Evolutionary conservation across 2,329 filamentous ascomycete species (phyloP).

Genomic region (Claviceps fusiformis): DNA sequence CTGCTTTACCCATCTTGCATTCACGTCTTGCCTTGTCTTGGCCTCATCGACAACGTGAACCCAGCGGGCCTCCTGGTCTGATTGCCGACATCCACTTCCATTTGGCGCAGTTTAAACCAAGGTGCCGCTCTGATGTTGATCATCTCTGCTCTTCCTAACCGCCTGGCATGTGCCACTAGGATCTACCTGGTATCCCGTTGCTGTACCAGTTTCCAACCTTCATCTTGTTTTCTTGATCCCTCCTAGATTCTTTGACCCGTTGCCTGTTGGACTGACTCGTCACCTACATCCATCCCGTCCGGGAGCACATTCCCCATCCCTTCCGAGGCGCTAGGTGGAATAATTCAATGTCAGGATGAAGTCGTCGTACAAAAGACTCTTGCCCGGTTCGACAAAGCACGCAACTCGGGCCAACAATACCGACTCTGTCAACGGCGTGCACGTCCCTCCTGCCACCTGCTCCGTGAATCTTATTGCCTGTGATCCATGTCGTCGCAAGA

Average conservation of each 20-base stretch:
- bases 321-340: not conserved
- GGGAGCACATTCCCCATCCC: not conserved
- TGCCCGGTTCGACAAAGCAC: slow-evolving; percentile 1
- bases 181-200: not conserved
- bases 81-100: not conserved
- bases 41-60: not conserved
- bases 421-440: not conserved
- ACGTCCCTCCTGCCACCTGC: not conserved
- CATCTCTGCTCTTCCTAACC: not conserved
- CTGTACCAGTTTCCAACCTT: not conserved
- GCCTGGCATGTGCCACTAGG: not conserved
- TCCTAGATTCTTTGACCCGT: not conserved
- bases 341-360: not conserved
- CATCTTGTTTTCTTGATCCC: not conserved
- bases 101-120: not conserved
- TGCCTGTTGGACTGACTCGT: not conserved
- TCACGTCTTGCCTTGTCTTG: not conserved
- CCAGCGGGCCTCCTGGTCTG: not conserved
- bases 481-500: slow-evolving; percentile 2
- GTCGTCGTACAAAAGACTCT: not conserved
- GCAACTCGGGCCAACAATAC: not conserved
- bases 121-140: not conserved
- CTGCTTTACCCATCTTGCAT: not conserved
- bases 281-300: not conserved
- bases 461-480: slow-evolving; percentile 2